Base-by-base conservation (phyloP, 352 stramenopile species). In the Phytophthora pini region DNA sequence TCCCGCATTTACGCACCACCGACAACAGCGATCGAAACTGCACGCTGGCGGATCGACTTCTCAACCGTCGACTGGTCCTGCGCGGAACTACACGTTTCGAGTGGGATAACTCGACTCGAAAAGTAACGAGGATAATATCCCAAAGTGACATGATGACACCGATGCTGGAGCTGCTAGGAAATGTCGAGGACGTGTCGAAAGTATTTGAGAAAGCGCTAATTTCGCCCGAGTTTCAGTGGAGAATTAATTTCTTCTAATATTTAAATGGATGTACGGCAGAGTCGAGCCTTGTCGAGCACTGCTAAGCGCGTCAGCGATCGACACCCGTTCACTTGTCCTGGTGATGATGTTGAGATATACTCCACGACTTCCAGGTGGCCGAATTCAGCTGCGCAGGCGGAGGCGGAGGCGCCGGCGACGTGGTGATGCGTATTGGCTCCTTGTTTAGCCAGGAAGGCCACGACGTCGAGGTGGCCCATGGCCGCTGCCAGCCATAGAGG, bases 401-500 rank as follows among this genome's bases (percentile, higher is more conserved):
- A 44, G 5, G 70, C 49, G 3, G 74, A 75, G 2, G 43, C 59
- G 17, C 74, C 65, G 12, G 31, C 50, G 22, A 71, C 56, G 5
- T 41, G 34, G 20, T 72, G 63, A 22, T 74, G 61, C 20, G 74
- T 5, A 22, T 72, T 64, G 26, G 65, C 74, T 22, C 74, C 72
- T 27, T 83, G 59, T 15, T 74, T 52, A 6, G 61, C 57, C n/a
- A 87, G 57, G 34, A 70, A 74, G 6, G 61, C 49, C 9, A 85
- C 71, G 15, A 84, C 47, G 24, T 67, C 60, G 9, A 82, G 40
- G 36, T 76, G 68, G 0, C 78, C 78, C 51, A 72, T 66, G 11
- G 71, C 34, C 11, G 70, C 75, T 2, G 78, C 78, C 11, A 84
- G 61, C 63, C 72, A 80, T 8, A 82, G 27, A 3, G 77, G 65